These are phyloP conservation scores for Aaosphaeria arxii DNA, from an alignment of 2,329 filamentous ascomycete genomes.

Conservation along the genomic window DNA sequence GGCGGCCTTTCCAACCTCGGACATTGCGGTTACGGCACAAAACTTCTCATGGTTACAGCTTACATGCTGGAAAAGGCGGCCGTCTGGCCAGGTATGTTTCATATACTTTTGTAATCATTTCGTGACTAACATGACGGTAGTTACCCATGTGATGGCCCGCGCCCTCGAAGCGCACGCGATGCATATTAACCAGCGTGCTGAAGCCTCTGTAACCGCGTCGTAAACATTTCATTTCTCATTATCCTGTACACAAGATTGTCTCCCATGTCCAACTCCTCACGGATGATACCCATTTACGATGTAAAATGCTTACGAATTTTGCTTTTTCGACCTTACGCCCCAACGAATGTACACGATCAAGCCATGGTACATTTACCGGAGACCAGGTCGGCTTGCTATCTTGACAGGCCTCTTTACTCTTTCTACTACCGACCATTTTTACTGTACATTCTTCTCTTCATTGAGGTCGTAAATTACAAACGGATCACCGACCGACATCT, in stretches of 20 bases:
- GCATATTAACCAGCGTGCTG: constrained; percentile 61
- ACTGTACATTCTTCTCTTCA: too few relatives aligned
- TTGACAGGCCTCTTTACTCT: too few relatives aligned
- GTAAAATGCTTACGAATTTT: constrained; percentile 8
- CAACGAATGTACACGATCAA: too few relatives aligned
- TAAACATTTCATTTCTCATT: constrained; percentile 17
- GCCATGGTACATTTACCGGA: too few relatives aligned
- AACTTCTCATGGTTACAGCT: constrained; percentile 79
- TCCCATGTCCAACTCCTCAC: constrained; percentile 3
- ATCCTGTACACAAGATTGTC: constrained; percentile 16
- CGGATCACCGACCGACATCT: too few relatives aligned
- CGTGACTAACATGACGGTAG: constrained; percentile 39
- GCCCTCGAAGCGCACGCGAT: constrained; percentile 63
- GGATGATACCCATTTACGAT: constrained; percentile 15
- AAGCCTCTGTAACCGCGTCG: constrained; percentile 40
- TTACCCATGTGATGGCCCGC: constrained; percentile 67
- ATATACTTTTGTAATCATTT: neutral
- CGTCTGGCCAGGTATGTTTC: constrained; percentile 80
- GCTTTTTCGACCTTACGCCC: neutral
- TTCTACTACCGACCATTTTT: too few relatives aligned
- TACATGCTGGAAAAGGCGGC: constrained; percentile 85
- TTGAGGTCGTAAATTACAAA: too few relatives aligned
- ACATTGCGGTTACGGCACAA: constrained; percentile 73
- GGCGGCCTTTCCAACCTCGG: constrained; percentile 57
- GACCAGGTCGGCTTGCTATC: too few relatives aligned